A percentile compares a stretch with the other conserved stretches of the same genome.
These are phyloP conservation scores for Cornus suecica DNA, from an alignment of 148 eudicot species.

Conservation along the genomic window DNA sequence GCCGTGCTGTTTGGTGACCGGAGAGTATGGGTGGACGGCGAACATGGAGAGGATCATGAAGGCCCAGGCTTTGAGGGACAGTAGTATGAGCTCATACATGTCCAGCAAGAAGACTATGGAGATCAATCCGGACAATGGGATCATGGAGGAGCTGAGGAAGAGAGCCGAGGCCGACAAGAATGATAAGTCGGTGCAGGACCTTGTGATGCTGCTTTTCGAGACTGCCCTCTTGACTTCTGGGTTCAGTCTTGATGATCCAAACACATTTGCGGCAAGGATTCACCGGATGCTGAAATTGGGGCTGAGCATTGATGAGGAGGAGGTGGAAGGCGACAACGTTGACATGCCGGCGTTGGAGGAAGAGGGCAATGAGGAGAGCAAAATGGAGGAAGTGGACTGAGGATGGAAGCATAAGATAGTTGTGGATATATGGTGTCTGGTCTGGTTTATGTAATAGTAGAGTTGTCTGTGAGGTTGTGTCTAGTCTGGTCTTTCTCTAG, in stretches of 20 bases:
- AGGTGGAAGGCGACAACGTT: slow-evolving; percentile 45
- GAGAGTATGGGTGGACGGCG: slow-evolving; percentile 89
- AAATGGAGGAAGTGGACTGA: slow-evolving; percentile 92
- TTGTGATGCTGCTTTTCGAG: slow-evolving; percentile 77
- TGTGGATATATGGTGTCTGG: not conserved
- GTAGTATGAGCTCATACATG: slow-evolving; percentile 87
- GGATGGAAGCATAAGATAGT: not conserved
- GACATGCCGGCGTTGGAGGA: slow-evolving; percentile 81
- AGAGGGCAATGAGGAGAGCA: slow-evolving; percentile 82
- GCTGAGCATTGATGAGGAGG: slow-evolving; percentile 76
- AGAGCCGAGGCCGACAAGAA: slow-evolving; percentile 90
- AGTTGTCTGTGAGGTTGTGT: not conserved
- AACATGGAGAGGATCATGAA: slow-evolving; percentile 98
- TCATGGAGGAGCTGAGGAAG: slow-evolving; percentile 91
- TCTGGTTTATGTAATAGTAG: not conserved
- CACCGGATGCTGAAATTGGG: slow-evolving; percentile 92
- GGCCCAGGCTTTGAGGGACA: slow-evolving; percentile 88
- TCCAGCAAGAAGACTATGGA: slow-evolving; percentile 97
- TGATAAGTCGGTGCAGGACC: slow-evolving; percentile 81
- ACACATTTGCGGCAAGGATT: slow-evolving; percentile 65
- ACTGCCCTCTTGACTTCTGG: slow-evolving; percentile 85
- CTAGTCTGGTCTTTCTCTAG: no score
- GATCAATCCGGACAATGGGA: slow-evolving; percentile 82
- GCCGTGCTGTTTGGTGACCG: slow-evolving; percentile 86
- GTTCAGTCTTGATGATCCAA: slow-evolving; percentile 77